A percentile compares a stretch with the other conserved stretches of the same genome.
These are phyloP conservation scores for Plasmopara muralis DNA, from an alignment of 352 stramenopile species.

Conservation along the genomic window DNA sequence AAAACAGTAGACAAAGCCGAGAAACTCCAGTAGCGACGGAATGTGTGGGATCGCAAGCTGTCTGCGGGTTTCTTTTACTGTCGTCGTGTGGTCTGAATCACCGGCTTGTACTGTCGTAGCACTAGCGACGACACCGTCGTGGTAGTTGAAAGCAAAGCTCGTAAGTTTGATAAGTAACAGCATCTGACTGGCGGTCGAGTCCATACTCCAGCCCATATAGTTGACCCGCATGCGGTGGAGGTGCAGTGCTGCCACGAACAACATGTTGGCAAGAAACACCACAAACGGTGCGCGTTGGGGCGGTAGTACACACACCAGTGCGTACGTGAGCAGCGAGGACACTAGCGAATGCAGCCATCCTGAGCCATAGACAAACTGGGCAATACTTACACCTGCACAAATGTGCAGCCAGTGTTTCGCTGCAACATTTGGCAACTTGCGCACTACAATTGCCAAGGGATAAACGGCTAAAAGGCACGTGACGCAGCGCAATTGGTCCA, in stretches of 20 bases:
- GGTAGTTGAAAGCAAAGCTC: slow-evolving; percentile 95
- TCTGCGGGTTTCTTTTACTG: slow-evolving; percentile 30
- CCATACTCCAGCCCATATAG: slow-evolving; percentile 89
- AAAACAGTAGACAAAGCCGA: slow-evolving; percentile 96
- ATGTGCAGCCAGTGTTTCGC: slow-evolving; percentile 91
- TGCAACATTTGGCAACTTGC: slow-evolving; percentile 62
- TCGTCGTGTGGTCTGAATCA: slow-evolving; percentile 24
- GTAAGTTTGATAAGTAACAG: slow-evolving; percentile 97
- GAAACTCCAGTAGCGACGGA: slow-evolving; percentile 91
- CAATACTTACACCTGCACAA: slow-evolving; percentile 86
- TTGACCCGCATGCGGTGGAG: slow-evolving; percentile 94
- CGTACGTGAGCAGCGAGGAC: slow-evolving; percentile 87
- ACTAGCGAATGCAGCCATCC: slow-evolving; percentile 95
- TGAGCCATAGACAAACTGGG: slow-evolving; percentile 90
- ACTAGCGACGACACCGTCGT: slow-evolving; percentile 75
- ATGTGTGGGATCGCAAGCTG: slow-evolving; percentile 62
- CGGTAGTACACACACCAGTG: slow-evolving; percentile 48
- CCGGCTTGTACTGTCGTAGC: slow-evolving; percentile 15
- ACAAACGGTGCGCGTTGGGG: slow-evolving; percentile 55
- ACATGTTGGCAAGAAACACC: slow-evolving; percentile 91
- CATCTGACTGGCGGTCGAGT: slow-evolving; percentile 87
- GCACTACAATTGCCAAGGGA: slow-evolving; percentile 87
- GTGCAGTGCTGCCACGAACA: slow-evolving; percentile 89
- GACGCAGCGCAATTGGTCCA: slow-evolving; percentile 75
- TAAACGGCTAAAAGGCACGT: slow-evolving; percentile 92